phyloP scores from a whole-genome alignment of 495 filamentous ascomycete species.

The Neurospora hispaniola region DNA sequence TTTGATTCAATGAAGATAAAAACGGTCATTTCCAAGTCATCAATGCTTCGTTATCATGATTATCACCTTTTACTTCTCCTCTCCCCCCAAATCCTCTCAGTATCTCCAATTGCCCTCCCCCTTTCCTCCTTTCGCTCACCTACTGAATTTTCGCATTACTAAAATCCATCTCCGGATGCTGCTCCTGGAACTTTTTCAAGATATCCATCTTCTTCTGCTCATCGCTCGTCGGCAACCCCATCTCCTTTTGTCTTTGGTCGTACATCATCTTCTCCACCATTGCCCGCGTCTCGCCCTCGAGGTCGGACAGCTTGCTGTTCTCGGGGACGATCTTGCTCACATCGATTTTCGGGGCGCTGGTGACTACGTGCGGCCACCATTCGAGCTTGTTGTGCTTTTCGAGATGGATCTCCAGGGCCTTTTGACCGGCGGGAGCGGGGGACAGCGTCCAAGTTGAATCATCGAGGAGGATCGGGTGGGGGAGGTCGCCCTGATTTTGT shows the following conservation, averaged over 20 bases:
- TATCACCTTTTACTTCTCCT: background rate
- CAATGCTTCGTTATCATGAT: background rate
- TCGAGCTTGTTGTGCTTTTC: slow-evolving; percentile 97
- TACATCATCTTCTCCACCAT: slow-evolving; percentile 99
- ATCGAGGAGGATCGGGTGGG: slow-evolving; percentile 67
- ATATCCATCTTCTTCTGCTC: slow-evolving; percentile 90
- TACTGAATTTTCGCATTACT: slow-evolving; percentile 63
- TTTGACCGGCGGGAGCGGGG: slow-evolving; percentile 49
- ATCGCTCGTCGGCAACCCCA: slow-evolving; percentile 73
- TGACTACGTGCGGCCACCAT: slow-evolving; percentile 94
- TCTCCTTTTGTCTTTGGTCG: slow-evolving; percentile 95
- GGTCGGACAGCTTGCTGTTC: slow-evolving; percentile 75
- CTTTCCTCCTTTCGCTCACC: background rate
- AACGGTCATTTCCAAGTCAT: background rate
- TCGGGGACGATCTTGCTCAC: slow-evolving; percentile 91
- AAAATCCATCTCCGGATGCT: slow-evolving; percentile 73
- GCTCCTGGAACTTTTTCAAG: slow-evolving; percentile 77
- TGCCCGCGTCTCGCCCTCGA: slow-evolving; percentile 88
- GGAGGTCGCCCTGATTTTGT: slow-evolving; percentile 60
- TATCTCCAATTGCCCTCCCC: background rate
- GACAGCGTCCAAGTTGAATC: slow-evolving; percentile 94
- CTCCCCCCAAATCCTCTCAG: background rate
- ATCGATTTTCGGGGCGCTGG: slow-evolving; percentile 76
- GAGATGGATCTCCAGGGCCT: slow-evolving; percentile 78
- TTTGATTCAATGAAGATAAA: background rate